phyloP scores from a whole-genome alignment of 2,329 filamentous ascomycete genomes.

The Cercospora zeina region DNA sequence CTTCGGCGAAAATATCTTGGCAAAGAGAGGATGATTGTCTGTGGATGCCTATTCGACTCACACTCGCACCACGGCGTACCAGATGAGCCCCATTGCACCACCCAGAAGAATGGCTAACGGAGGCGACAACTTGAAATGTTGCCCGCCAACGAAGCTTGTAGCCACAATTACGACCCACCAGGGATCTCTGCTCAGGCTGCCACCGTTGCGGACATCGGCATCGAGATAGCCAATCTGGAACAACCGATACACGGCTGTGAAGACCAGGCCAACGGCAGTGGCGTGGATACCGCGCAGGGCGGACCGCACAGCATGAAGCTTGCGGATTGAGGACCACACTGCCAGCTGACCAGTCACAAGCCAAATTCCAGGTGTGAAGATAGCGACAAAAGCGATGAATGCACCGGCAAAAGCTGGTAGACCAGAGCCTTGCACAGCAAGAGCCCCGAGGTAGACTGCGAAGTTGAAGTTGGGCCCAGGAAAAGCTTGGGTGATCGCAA shows the following conservation, averaged over 20 bases:
- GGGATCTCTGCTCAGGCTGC: constrained; percentile 44
- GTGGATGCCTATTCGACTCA: neutral
- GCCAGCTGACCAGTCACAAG: constrained; percentile 43
- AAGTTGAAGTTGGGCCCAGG: constrained; percentile 64
- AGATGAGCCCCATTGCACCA: constrained; percentile 43
- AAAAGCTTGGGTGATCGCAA: constrained; percentile 70
- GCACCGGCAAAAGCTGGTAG: constrained; percentile 41
- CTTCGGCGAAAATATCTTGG: neutral
- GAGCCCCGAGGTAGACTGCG: constrained; percentile 46
- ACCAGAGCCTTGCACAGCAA: constrained; percentile 39
- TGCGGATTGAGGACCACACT: constrained; percentile 44
- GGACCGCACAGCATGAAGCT: constrained; percentile 40
- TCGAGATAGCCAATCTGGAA: constrained; percentile 50
- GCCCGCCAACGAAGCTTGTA: constrained; percentile 45
- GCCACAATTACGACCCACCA: constrained; percentile 51
- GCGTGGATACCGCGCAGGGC: constrained; percentile 47
- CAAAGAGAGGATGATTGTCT: neutral
- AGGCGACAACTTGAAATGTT: constrained; percentile 46
- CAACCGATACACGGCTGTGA: constrained; percentile 48
- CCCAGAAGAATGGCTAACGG: constrained; percentile 45
- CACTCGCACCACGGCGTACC: constrained; percentile 40
- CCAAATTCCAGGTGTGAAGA: constrained; percentile 46
- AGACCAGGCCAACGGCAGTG: constrained; percentile 47
- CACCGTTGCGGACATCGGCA: constrained; percentile 40
- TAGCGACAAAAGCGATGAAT: constrained; percentile 44